Base-by-base conservation (phyloP, 768 basidiomycete genomes). In the Boletellus ananas region DNA sequence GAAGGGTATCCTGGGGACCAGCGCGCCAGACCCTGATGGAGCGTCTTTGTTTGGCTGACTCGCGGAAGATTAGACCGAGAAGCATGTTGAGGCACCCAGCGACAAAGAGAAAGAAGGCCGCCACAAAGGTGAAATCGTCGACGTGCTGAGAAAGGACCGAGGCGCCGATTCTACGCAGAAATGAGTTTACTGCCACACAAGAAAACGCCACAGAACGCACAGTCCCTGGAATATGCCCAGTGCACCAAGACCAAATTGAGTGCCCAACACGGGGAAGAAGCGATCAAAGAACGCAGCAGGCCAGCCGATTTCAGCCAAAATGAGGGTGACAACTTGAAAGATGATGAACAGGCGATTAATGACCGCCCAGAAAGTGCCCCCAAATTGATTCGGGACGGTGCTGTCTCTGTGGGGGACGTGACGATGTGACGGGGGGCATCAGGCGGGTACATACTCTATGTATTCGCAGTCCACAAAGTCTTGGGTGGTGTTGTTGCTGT, bases 21-120 rank as follows among this genome's bases (percentile, higher is more conserved):
- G 75, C 76, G 52, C 79, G 76, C 86, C 85, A 89, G 16, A 77
- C 73, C 16, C 72, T 80, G 58, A 90, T 69, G 49, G 80, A 83
- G 17, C 85, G 80, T 57, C 80, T 83, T 17, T 68, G 52, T 58
- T 83, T 85, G 50, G 79, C 81, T 2, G 72, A 74, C 57, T 77
- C 74, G 48, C 83, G 81, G 76, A 83, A 88, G 64, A 86, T 78
- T 57, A 90, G 78, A 36, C 87, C 87, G 54, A 84, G 74, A 51
- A 92, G 66, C 58, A 92, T 83, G 73, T 95, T 92, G 48, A 95
- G 69, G 69, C 90, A 92, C n/a, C 92, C 93, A 50, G 95, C 62
- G 45, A 90, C 79, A 74, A 95, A 95, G 53, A 95, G 79, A 75
- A 95, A 85, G 77, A 94, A 94, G 41, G 87, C 91, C 5, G 91